phyloP scores from a whole-genome alignment of 176 grass and related monocot genomes.

The Avena insularis region DNA sequence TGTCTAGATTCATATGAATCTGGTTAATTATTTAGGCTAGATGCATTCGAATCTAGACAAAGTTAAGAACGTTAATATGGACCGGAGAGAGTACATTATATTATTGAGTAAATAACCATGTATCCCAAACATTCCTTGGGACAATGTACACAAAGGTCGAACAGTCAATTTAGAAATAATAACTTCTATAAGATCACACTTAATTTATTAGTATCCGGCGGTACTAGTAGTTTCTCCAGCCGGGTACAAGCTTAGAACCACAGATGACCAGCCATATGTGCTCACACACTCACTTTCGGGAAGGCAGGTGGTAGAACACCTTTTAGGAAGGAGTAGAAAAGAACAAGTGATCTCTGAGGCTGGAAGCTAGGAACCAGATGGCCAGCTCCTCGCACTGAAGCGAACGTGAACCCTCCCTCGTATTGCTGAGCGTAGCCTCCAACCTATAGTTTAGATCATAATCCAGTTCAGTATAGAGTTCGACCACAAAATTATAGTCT shows the following conservation, averaged over 20 bases:
- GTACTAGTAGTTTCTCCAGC: not conserved
- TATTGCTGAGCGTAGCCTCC: slow-evolving; percentile 60
- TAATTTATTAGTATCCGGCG: not conserved
- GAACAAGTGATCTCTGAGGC: slow-evolving; percentile 52
- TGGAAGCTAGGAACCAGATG: not conserved
- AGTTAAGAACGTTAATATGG: no score
- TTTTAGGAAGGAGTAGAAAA: slow-evolving; percentile 40
- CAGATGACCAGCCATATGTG: not conserved
- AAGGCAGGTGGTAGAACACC: not conserved
- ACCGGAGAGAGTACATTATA: no score
- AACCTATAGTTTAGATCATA: slow-evolving; percentile 41
- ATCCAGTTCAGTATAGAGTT: not conserved
- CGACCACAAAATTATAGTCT: not conserved
- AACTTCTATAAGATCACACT: not conserved
- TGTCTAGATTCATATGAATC: no score
- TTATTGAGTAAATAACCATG: no score
- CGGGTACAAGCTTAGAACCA: not conserved
- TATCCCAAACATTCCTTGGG: no score
- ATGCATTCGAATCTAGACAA: no score
- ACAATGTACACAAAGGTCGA: no score
- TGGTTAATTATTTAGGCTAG: no score
- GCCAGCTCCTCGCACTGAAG: not conserved
- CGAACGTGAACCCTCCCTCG: slow-evolving; percentile 47
- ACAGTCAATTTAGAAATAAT: no score
- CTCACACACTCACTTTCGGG: not conserved